These are phyloP conservation scores for Psilocybe subaeruginosa DNA, from an alignment of 768 basidiomycete genomes.

Conservation along the genomic window DNA sequence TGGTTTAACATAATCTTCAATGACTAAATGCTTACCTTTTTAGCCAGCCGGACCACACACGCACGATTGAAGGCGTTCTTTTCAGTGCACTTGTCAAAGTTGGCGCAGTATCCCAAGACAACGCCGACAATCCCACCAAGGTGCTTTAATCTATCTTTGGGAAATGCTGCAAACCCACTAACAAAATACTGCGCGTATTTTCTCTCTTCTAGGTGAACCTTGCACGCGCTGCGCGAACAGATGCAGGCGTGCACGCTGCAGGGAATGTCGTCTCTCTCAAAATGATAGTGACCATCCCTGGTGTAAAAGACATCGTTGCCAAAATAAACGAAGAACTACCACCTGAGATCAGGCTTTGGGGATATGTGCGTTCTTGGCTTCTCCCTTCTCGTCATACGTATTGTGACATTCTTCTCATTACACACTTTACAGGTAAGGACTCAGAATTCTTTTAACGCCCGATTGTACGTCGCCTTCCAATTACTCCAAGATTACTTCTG, in stretches of 20 bases:
- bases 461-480: slow-evolving; percentile 49
- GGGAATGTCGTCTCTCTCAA: slow-evolving; percentile 93
- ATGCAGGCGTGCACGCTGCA: slow-evolving; percentile 97
- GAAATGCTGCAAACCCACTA: background rate
- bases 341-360: slow-evolving; percentile 92
- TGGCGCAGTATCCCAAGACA: slow-evolving; percentile 94
- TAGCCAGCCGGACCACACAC: slow-evolving; percentile 69
- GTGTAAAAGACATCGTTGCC: slow-evolving; percentile 66
- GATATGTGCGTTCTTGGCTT: slow-evolving; percentile 54
- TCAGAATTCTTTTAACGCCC: slow-evolving; percentile 83
- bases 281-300: slow-evolving; percentile 80
- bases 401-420: slow-evolving; percentile 2
- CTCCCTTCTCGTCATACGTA: background rate
- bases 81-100: slow-evolving; percentile 88
- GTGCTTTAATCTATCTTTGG: slow-evolving; percentile 35
- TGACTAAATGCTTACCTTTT: slow-evolving; percentile 1
- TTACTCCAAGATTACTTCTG: background rate
- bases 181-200: background rate
- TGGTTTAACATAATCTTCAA: background rate
- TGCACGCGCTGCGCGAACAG: slow-evolving; percentile 90
- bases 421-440: slow-evolving; percentile 53
- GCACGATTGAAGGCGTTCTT: slow-evolving; percentile 88
- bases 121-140: slow-evolving; percentile 89
- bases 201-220: slow-evolving; percentile 64
- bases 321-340: slow-evolving; percentile 89